These are phyloP conservation scores for Helotiales sp. DNA, from an alignment of 2,329 filamentous ascomycete species.

Conservation along the genomic window DNA sequence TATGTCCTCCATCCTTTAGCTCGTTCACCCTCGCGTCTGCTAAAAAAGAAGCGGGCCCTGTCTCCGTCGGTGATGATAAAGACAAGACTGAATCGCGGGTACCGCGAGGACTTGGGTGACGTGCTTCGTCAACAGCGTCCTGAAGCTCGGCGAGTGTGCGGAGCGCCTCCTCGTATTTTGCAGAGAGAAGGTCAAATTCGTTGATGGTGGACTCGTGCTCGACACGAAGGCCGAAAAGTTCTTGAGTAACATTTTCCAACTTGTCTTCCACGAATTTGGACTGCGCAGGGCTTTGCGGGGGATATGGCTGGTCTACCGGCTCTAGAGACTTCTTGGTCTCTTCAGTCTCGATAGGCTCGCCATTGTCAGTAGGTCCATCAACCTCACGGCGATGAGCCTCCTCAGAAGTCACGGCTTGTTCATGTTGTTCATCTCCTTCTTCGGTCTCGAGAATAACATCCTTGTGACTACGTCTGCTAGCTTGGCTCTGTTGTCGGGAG, in stretches of 20 bases:
- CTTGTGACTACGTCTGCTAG: conserved; percentile 54
- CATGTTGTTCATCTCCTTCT: conserved; percentile 27
- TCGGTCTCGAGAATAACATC: conserved; percentile 54
- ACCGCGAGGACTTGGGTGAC: conserved; percentile 58
- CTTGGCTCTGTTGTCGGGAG: conserved; percentile 52
- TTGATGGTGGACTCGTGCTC: conserved; percentile 84
- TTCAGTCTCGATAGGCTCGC: conserved; percentile 39
- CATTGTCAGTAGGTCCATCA: conserved; percentile 36
- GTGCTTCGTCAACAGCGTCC: conserved; percentile 78
- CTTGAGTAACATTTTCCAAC: conserved; percentile 85
- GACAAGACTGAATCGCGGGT: conserved; percentile 59
- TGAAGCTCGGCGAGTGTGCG: conserved; percentile 81
- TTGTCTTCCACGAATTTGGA: conserved; percentile 88
- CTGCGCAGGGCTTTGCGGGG: conserved; percentile 71
- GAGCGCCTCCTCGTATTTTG: conserved; percentile 89
- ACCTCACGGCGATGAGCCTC: conserved; percentile 26
- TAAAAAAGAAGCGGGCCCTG: conserved; percentile 80
- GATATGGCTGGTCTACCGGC: conserved; percentile 26
- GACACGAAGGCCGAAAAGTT: conserved; percentile 84
- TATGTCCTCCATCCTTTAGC: conserved; percentile 64
- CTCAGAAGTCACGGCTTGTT: conserved; percentile 10
- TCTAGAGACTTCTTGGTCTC: conserved; percentile 34
- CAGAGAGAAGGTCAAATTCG: conserved; percentile 78
- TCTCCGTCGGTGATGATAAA: conserved; percentile 46
- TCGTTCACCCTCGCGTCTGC: conserved; percentile 72